Conservation (phyloP, 2,329 filamentous ascomycete species). For the Apiospora arundinis region DNA sequence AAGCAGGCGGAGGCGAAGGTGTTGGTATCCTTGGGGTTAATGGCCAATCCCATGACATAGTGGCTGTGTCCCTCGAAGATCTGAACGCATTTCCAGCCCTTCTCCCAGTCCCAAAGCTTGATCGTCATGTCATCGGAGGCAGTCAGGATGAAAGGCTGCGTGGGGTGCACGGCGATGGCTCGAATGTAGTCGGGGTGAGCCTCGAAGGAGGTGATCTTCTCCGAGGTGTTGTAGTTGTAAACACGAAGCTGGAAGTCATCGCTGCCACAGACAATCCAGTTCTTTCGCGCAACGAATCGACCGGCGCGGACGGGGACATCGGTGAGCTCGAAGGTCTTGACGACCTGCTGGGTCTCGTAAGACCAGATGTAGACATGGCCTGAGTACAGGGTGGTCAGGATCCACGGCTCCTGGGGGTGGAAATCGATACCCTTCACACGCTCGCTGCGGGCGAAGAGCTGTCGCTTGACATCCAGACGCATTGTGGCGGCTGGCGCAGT, state of each 20-base stretch:
- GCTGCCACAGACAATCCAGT: constrained; percentile 96
- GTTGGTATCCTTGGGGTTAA: constrained; percentile 97
- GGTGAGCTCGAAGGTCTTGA: constrained; percentile 98
- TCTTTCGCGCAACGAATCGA: constrained; percentile 96
- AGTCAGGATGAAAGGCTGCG: constrained; percentile 93
- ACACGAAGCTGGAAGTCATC: constrained; percentile 89
- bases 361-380: constrained; percentile 99
- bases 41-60: constrained; percentile 95
- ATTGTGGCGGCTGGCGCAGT: constrained; percentile 39
- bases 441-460: constrained; percentile 88
- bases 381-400: constrained; percentile 96
- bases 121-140: constrained; percentile 99
- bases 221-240: constrained; percentile 99
- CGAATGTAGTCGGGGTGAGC: constrained; percentile 98
- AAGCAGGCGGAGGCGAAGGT: constrained; percentile 92
- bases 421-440: constrained; percentile 97
- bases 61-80: constrained; percentile 96
- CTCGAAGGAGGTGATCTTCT: constrained; percentile 97
- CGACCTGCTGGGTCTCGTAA: constrained; percentile 93
- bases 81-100: constrained; percentile 96
- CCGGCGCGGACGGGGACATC: constrained; percentile 97
- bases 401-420: constrained; percentile 96
- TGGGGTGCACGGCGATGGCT: constrained; percentile 93
- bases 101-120: constrained; percentile 99
- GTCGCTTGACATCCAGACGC: constrained; percentile 62